A percentile compares a stretch with the other conserved stretches of the same genome.
These are phyloP conservation scores for Saturnispora serradocipensis DNA, from an alignment of 805 yeast genomes.

Conservation along the genomic window DNA sequence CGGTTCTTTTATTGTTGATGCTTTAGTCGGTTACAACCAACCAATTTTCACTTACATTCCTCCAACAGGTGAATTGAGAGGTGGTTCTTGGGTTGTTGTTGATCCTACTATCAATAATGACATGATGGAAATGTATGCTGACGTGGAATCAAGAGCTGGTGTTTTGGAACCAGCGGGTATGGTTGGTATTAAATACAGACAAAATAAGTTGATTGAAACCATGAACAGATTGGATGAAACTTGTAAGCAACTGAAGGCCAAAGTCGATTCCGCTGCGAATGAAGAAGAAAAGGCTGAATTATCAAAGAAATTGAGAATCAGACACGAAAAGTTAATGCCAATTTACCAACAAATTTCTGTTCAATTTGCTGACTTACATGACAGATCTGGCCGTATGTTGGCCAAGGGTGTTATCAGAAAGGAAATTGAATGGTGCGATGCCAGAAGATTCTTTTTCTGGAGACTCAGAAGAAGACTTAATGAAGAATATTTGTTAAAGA, in stretches of 20 bases:
- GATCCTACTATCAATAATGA: slow-evolving; percentile 96
- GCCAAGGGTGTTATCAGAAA: slow-evolving; percentile 87
- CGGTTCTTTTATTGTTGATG: slow-evolving; percentile 96
- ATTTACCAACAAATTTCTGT: slow-evolving; percentile 86
- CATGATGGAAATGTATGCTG: slow-evolving; percentile 99
- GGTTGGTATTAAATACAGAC: slow-evolving; percentile 97
- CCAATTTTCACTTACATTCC: slow-evolving; percentile 97
- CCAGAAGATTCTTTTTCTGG: slow-evolving; percentile 99
- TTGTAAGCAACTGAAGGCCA: slow-evolving; percentile 58
- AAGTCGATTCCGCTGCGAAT: slow-evolving; percentile 42
- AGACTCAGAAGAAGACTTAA: slow-evolving; percentile 90
- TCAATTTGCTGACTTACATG: slow-evolving; percentile 97
- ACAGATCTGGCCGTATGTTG: slow-evolving; percentile 94
- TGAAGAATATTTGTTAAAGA: slow-evolving; percentile 78
- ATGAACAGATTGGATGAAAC: slow-evolving; percentile 82
- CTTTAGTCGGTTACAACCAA: slow-evolving; percentile 89
- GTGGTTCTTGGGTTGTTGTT: slow-evolving; percentile 99
- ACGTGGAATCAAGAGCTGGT: slow-evolving; percentile 92
- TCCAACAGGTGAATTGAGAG: slow-evolving; percentile 96
- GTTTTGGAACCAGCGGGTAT: slow-evolving; percentile 98
- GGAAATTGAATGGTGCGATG: slow-evolving; percentile 74
- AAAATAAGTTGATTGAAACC: slow-evolving; percentile 82
- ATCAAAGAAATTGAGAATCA: slow-evolving; percentile 56
- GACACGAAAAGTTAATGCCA: slow-evolving; percentile 77
- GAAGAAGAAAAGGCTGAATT: slow-evolving; percentile 60